Evolutionary conservation across 768 basidiomycete species (phyloP).

Genomic region (Ramaria sp.): DNA sequence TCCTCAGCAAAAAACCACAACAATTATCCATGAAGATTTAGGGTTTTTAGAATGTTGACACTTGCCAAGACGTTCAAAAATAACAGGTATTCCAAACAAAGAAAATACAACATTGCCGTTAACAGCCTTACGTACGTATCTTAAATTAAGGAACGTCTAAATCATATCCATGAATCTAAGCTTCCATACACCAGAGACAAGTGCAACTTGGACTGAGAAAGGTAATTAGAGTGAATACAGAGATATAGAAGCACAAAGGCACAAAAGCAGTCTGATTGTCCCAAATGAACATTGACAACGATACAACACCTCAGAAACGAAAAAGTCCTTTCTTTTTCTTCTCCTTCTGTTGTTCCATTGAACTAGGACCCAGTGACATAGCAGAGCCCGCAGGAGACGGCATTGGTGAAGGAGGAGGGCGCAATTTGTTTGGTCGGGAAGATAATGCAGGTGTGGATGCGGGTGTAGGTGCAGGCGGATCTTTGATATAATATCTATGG

Average conservation of each 20-base stretch:
- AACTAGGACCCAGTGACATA: slow-evolving; percentile 1
- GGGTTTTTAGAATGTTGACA: too few species aligned
- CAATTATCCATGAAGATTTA: too few species aligned
- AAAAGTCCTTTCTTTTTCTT: slow-evolving; percentile 71
- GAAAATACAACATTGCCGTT: too few species aligned
- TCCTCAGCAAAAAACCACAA: too few species aligned
- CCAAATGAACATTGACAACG: not conserved
- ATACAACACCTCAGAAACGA: slow-evolving; percentile 29
- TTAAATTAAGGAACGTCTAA: too few species aligned
- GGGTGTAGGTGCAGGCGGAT: slow-evolving; percentile 43
- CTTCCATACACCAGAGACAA: too few species aligned
- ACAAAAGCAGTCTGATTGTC: not conserved
- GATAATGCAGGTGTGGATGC: slow-evolving; percentile 23
- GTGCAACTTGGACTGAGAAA: too few species aligned
- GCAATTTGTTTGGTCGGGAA: slow-evolving; percentile 10
- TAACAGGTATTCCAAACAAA: too few species aligned
- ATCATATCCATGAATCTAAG: too few species aligned
- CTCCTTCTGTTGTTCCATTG: slow-evolving; percentile 36
- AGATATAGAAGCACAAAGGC: not conserved
- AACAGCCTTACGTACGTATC: too few species aligned
- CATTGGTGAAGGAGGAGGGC: slow-evolving; percentile 4
- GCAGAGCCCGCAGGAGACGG: slow-evolving; percentile 5
- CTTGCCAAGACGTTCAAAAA: too few species aligned
- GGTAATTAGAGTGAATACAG: too few species aligned
- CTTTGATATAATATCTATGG: slow-evolving; percentile 60